Base-by-base conservation (phyloP, 2,329 filamentous ascomycete species). In the Fusarium sp. region DNA sequence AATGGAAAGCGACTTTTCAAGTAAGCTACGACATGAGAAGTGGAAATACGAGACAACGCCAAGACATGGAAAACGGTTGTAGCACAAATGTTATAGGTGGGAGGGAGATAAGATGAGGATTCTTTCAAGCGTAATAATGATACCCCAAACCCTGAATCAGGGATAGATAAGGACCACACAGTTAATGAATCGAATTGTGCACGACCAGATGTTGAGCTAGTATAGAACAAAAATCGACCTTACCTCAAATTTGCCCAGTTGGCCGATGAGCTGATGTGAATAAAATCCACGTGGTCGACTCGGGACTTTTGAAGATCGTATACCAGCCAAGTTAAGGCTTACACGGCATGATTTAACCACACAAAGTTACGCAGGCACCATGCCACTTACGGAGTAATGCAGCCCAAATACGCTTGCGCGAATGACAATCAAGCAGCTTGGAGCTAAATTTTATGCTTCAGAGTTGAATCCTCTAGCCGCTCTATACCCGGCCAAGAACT, bases 1-100 rank as follows among this genome's bases (percentile, higher is more conserved):
- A 86, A 84, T 1, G 84, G 85, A 3, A 82, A 81, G 62, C 79
- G 83, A 39, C 78, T 88, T 15, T 88, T 88, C 71, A 85, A 79
- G 73, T 86, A 72, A 82, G 44, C 25, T 32, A 52, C 30, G 41
- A 35, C 23, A 14, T 17, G 14, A 44, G 27, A 47, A 9, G 23
- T 43, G 32, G 37, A 44, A 23, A 39, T 19, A 20, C 7, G 11
- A n/a, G n/a, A 27, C 14, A 46, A 33, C 11, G 50, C 58, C 50
- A 63, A 63, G 60, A 44, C 15, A 35, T 25, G 48, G 17, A 13
- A 17, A 22, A 56, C 32, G 35, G 39, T 48, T 20, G 32, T 48
- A 44, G 43, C 50, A 56, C 13, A 4, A 41, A 43, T 33, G 35
- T 32, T 13, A 20, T 6, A 15, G 7, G 49, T 20, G 25, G 30